Conservation (phyloP, 805 yeast species). For the Sugiyamaella smithiae region DNA sequence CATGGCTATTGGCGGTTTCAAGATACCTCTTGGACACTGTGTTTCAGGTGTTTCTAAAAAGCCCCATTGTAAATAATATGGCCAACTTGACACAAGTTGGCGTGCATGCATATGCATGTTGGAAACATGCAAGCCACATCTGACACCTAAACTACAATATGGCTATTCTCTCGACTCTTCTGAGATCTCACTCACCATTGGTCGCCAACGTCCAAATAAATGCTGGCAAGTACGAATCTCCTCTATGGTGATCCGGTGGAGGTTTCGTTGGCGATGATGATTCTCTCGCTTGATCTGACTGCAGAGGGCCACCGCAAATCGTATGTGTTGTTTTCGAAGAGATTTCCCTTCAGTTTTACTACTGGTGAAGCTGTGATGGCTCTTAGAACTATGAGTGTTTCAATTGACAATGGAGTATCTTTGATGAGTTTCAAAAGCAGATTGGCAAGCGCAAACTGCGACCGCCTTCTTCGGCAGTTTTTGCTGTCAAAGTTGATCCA, state of each 20-base stretch:
- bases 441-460: background rate
- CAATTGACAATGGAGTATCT: conserved; percentile 41
- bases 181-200: too few species aligned
- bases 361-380: conserved; percentile 48
- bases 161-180: too few species aligned
- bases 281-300: conserved; percentile 42
- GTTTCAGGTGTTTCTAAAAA: too few species aligned
- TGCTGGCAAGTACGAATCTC: too few species aligned
- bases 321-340: conserved; percentile 33
- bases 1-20: too few species aligned
- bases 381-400: conserved; percentile 50
- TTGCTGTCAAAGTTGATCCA: conserved; percentile 48
- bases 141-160: too few species aligned
- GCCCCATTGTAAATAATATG: too few species aligned
- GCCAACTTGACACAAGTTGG: too few species aligned
- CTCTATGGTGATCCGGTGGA: conserved; percentile 57
- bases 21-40: too few species aligned
- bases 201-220: too few species aligned
- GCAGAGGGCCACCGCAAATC: conserved; percentile 28
- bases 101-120: too few species aligned
- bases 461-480: conserved; percentile 9
- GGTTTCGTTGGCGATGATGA: conserved; percentile 55
- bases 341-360: conserved; percentile 53
- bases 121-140: too few species aligned
- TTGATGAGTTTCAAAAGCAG: background rate